phyloP scores from a whole-genome alignment of 805 yeast genomes.

The Pichia phayaonensis region DNA sequence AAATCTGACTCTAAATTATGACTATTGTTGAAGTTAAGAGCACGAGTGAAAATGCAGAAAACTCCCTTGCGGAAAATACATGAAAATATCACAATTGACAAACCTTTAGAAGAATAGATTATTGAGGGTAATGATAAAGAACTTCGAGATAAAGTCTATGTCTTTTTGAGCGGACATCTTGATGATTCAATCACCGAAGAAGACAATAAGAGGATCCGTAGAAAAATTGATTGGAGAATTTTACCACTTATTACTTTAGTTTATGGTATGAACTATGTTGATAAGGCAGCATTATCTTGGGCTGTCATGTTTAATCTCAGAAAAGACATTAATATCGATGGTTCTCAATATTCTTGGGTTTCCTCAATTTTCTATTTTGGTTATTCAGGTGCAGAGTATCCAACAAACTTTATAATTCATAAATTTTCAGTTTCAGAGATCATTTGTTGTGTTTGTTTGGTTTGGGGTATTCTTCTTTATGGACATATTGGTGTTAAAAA shows the following conservation, averaged over 20 bases:
- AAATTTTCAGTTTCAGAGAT: constrained; percentile 28
- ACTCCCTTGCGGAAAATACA: background rate
- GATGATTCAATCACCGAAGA: constrained; percentile 14
- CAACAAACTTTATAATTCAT: constrained; percentile 37
- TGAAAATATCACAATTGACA: background rate
- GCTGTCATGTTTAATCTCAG: constrained; percentile 40
- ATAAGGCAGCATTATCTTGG: constrained; percentile 44
- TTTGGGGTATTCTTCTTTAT: constrained; percentile 30
- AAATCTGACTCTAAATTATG: background rate
- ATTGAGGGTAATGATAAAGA: constrained; percentile 10
- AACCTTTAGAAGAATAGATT: background rate
- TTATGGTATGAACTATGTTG: constrained; percentile 33
- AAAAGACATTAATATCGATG: constrained; percentile 36
- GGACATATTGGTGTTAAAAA: constrained; percentile 38
- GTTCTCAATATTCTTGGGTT: constrained; percentile 36
- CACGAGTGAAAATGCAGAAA: background rate
- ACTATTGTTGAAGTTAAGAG: background rate
- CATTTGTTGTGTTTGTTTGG: constrained; percentile 22
- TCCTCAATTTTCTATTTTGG: constrained; percentile 43
- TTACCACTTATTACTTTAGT: constrained; percentile 19
- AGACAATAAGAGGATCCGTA: constrained; percentile 22
- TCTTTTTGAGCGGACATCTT: constrained; percentile 16
- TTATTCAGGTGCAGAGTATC: constrained; percentile 39
- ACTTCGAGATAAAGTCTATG: constrained; percentile 16
- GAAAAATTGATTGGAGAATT: constrained; percentile 27